A percentile compares a stretch with the other conserved stretches of the same genome.
Evolutionary conservation across 2,329 filamentous ascomycete genomes (phyloP).

Genomic region (Colletotrichum godetiae): DNA sequence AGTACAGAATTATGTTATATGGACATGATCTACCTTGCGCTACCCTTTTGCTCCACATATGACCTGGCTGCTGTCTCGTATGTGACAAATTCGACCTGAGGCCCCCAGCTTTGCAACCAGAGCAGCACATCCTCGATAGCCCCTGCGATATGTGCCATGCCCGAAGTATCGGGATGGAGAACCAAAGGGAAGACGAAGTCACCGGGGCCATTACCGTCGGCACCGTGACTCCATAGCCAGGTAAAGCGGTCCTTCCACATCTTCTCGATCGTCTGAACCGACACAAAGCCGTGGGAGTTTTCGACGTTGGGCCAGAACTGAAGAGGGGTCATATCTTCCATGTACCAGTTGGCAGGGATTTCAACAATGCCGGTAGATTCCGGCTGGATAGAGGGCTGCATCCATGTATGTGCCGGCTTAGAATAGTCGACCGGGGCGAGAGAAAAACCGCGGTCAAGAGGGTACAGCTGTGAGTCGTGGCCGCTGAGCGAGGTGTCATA

Average conservation of each 20-base stretch:
- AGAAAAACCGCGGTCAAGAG: slow-evolving; percentile 49
- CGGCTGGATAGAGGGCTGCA: slow-evolving; percentile 49
- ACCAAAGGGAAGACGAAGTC: slow-evolving; percentile 62
- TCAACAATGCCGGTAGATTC: slow-evolving; percentile 48
- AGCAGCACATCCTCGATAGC: slow-evolving; percentile 44
- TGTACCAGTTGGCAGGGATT: slow-evolving; percentile 61
- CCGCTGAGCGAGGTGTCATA: slow-evolving; percentile 58
- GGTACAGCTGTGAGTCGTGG: slow-evolving; percentile 58
- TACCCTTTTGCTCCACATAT: not conserved
- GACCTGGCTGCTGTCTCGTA: slow-evolving; percentile 7
- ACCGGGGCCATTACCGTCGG: slow-evolving; percentile 43
- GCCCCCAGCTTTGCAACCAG: slow-evolving; percentile 14
- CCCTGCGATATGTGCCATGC: slow-evolving; percentile 70
- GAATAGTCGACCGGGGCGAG: slow-evolving; percentile 52
- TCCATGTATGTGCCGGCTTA: slow-evolving; percentile 53
- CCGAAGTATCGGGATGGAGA: slow-evolving; percentile 68
- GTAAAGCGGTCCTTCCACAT: slow-evolving; percentile 71
- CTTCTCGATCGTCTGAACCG: slow-evolving; percentile 65
- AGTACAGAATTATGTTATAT: not conserved
- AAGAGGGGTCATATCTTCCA: slow-evolving; percentile 61
- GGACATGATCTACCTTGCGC: not conserved
- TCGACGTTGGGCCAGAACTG: slow-evolving; percentile 56
- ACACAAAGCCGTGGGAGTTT: slow-evolving; percentile 69
- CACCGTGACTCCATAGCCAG: slow-evolving; percentile 59
- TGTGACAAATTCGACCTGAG: slow-evolving; percentile 10